These are phyloP conservation scores for Quercus berberidifolia DNA, from an alignment of 306 rosid species.

Conservation along the genomic window DNA sequence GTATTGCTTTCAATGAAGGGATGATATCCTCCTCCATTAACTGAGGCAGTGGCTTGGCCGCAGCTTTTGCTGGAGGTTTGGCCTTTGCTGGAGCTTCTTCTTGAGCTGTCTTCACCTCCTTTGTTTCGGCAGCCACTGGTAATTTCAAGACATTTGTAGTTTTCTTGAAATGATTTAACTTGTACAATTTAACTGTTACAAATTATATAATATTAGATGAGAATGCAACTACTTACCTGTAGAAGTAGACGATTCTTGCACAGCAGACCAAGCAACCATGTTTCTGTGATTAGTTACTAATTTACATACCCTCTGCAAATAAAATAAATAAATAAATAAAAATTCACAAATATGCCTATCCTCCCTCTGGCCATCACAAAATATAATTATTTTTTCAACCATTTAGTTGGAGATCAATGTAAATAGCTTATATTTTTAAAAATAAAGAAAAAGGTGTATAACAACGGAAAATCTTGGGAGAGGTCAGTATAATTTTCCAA, in stretches of 20 bases:
- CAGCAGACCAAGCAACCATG: conserved; percentile 62
- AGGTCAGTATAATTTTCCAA: too few species aligned
- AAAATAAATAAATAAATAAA: neutral
- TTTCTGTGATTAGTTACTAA: conserved; percentile 29
- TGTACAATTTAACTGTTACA: neutral
- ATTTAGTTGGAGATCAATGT: too few species aligned
- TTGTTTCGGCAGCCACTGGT: conserved; percentile 49
- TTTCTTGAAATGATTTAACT: conserved; percentile 2
- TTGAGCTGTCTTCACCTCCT: conserved; percentile 48
- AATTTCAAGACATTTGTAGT: neutral
- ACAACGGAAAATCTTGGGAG: too few species aligned
- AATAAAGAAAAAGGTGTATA: too few species aligned
- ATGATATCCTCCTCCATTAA: conserved; percentile 94
- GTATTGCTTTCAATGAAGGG: conserved; percentile 66
- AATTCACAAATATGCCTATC: neutral
- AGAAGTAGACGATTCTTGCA: conserved; percentile 82
- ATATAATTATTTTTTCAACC: too few species aligned
- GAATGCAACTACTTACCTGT: conserved; percentile 41
- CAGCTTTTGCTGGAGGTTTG: conserved; percentile 71
- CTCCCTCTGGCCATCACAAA: neutral
- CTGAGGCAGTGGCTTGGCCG: conserved; percentile 65
- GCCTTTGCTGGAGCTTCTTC: conserved; percentile 60
- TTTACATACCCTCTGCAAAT: conserved; percentile 40
- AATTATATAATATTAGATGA: neutral
- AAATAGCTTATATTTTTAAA: too few species aligned